These are phyloP conservation scores for Spatholobus suberectus DNA, from an alignment of 306 rosid genomes.

Conservation along the genomic window DNA sequence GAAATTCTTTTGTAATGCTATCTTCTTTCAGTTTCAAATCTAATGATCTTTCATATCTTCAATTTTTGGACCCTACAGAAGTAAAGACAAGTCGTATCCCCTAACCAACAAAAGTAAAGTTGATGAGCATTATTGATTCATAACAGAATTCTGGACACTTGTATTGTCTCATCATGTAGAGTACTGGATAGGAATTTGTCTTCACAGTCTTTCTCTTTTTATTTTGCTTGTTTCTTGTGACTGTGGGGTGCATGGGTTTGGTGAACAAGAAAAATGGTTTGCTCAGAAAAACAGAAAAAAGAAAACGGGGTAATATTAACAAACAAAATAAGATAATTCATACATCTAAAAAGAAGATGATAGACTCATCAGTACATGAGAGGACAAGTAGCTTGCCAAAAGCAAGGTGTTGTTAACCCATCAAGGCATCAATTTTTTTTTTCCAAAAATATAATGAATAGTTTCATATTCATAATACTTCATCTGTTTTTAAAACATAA, in stretches of 20 bases:
- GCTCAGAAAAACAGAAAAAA: conserved; percentile 1
- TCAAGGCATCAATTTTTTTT: background rate
- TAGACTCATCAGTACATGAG: background rate
- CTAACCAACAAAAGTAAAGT: conserved; percentile 13
- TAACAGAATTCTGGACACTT: background rate
- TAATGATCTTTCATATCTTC: conserved; percentile 33
- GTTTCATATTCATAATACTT: background rate
- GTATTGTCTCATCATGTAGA: conserved; percentile 15
- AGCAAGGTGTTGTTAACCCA: conserved; percentile 10
- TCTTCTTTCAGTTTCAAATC: conserved; percentile 42
- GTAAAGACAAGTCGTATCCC: conserved; percentile 14
- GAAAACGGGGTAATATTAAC: background rate
- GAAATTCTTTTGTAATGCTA: conserved; percentile 57
- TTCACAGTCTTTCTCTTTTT: background rate
- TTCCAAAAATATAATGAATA: background rate
- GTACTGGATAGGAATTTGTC: conserved; percentile 11
- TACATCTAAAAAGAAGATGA: background rate
- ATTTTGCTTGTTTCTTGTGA: conserved; percentile 11
- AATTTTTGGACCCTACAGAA: conserved; percentile 16
- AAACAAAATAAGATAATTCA: conserved; percentile 26
- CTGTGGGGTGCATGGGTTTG: conserved; percentile 14
- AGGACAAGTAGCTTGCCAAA: conserved; percentile 13
- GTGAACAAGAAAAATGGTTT: background rate
- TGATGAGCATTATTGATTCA: conserved; percentile 10
- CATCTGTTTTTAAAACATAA: background rate